Percentiles rank a stretch among this genome's conserved stretches.
Evolutionary conservation across 495 filamentous ascomycete species (phyloP).

Genomic region (Astrothelium subdiscretum): DNA sequence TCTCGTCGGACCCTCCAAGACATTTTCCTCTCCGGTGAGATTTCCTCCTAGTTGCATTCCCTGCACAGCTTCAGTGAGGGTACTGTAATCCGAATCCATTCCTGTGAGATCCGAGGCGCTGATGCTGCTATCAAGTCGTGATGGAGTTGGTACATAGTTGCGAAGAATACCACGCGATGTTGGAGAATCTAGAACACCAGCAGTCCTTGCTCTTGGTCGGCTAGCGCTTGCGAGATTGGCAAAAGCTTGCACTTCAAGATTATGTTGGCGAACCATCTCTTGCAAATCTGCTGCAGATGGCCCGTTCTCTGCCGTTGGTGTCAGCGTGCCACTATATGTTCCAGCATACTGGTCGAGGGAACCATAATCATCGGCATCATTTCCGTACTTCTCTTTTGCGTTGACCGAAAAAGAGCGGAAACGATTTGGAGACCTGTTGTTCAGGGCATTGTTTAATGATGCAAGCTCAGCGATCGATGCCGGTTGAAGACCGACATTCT

Average conservation of each 20-base stretch:
- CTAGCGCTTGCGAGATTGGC: slow-evolving; percentile 68
- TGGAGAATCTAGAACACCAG: slow-evolving; percentile 80
- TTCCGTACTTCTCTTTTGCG: slow-evolving; percentile 93
- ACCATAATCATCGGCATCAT: slow-evolving; percentile 65
- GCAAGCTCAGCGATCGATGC: slow-evolving; percentile 63
- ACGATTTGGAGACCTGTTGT: slow-evolving; percentile 69
- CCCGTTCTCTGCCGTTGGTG: slow-evolving; percentile 56
- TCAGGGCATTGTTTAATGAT: slow-evolving; percentile 41
- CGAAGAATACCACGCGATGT: slow-evolving; percentile 54
- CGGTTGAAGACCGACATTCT: slow-evolving; percentile 44
- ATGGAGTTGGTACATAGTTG: slow-evolving; percentile 68
- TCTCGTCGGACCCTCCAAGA: slow-evolving; percentile 79
- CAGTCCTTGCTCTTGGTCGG: slow-evolving; percentile 77
- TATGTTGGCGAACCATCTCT: slow-evolving; percentile 85
- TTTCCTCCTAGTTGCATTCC: slow-evolving; percentile 58
- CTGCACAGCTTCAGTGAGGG: slow-evolving; percentile 62
- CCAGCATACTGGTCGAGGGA: slow-evolving; percentile 27
- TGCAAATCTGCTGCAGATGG: slow-evolving; percentile 71
- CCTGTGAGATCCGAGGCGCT: slow-evolving; percentile 66
- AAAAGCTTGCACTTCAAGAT: slow-evolving; percentile 85
- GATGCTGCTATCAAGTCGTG: slow-evolving; percentile 74
- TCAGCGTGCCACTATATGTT: slow-evolving; percentile 55
- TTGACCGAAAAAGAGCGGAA: slow-evolving; percentile 97
- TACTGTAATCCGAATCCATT: slow-evolving; percentile 61
- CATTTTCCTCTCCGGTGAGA: slow-evolving; percentile 51